Conservation (phyloP, 2,329 filamentous ascomycete species). For the Epichloe typhina region DNA sequence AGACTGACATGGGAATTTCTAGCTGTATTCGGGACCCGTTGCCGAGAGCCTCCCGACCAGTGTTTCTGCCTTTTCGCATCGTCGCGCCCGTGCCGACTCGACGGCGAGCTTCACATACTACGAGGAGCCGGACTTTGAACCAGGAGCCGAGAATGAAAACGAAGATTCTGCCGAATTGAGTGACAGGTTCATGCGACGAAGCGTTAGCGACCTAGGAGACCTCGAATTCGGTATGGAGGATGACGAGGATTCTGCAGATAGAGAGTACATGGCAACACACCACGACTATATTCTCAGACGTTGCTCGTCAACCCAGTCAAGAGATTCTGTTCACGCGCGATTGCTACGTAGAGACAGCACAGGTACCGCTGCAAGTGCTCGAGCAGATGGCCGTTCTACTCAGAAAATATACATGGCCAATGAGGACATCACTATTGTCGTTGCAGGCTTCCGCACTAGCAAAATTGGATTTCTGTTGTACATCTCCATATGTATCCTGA, state of each 20-base stretch:
- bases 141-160: constrained; percentile 10
- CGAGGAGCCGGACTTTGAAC: constrained; percentile 38
- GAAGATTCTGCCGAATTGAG: constrained; percentile 18
- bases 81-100: constrained; percentile 68
- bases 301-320: constrained; percentile 48
- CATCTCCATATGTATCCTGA: constrained; percentile 53
- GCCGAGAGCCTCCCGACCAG: constrained; percentile 94
- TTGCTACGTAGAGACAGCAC: constrained; percentile 60
- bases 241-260: constrained; percentile 26
- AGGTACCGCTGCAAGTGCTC: constrained; percentile 53
- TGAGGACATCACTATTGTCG: constrained; percentile 86
- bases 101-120: constrained; percentile 85
- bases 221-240: constrained; percentile 28
- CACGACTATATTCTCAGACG: constrained; percentile 41
- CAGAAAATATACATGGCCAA: constrained; percentile 91
- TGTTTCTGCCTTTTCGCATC: constrained; percentile 77
- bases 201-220: constrained; percentile 25
- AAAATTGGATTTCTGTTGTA: constrained; percentile 56
- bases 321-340: constrained; percentile 43
- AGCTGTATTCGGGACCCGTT: constrained; percentile 81
- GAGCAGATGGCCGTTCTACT: constrained; percentile 50
- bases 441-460: constrained; percentile 82
- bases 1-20: not conserved
- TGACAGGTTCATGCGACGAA: constrained; percentile 17
- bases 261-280: constrained; percentile 26